Base-by-base conservation (phyloP, 768 basidiomycete genomes). In the Auricularia sp. region DNA sequence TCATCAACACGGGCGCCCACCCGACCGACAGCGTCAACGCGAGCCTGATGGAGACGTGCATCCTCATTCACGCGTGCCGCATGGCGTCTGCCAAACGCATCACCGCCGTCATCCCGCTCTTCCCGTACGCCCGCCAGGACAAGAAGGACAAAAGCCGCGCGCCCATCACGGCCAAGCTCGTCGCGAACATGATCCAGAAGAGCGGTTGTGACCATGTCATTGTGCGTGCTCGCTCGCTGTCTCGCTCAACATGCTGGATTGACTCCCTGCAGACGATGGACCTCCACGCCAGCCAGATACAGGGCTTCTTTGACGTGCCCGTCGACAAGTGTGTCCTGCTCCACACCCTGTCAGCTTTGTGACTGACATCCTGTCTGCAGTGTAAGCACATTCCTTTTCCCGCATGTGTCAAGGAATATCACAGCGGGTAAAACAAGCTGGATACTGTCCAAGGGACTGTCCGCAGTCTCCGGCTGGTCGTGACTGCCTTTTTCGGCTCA, bases 11-110 rank as follows among this genome's bases (percentile, higher is more conserved):
- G 44, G 90, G 92, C 14, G 87, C 88, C 70, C 86, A 88, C 29
- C 79, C 86, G 64, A 51, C 8, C 11, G 56, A 59, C 29, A 68
- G 66, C 43, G 85, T 98, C 70, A 98, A 98, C 73, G 94, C 92
- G 34, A 83, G 95, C 47, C 84, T 99, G 67, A 98, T 99, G 93
- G 97, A 98, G 75, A 84, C 94, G 58, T 93, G 95, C 74, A 98
- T 98, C 72, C 96, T 99, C 93, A 93, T 98, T 71, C 95, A 98
- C 73, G 95, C 97, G 10, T 97, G 96, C 86, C 96, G 95, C 79
- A 98, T 98, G 71, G 96, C 97, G n/a, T 96, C 93, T 68, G 95
- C 97, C 59, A 91, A 90, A 76, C 82, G 97, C 66, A 98, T 99
- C 72, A 99, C 97, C 5, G 97, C 96, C n/a, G 94, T 99, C 67